phyloP scores from a whole-genome alignment of 2,329 filamentous ascomycete genomes.

The Fusarium algeriense region DNA sequence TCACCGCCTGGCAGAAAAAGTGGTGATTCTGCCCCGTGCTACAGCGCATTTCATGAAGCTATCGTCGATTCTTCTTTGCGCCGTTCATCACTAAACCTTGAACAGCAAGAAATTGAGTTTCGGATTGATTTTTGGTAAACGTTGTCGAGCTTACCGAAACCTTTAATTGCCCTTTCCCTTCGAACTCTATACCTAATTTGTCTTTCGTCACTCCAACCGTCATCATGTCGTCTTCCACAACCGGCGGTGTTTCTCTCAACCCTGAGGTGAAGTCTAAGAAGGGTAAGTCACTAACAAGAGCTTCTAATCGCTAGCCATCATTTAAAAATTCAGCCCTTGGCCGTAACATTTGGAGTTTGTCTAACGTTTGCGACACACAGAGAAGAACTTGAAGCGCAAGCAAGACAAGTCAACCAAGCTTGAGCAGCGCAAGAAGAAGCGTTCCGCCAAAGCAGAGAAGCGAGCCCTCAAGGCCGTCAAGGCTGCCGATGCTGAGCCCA shows the following conservation, averaged over 20 bases:
- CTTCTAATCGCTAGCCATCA: background rate
- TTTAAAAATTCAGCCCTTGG: background rate
- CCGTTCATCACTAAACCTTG: constrained; percentile 12
- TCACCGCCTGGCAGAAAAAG: constrained; percentile 53
- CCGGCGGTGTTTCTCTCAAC: constrained; percentile 27
- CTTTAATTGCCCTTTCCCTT: no score
- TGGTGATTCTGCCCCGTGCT: constrained; percentile 18
- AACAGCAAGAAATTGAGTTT: constrained; percentile 6
- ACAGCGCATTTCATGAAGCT: constrained; percentile 24
- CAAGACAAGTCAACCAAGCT: constrained; percentile 27
- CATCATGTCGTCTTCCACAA: constrained; percentile 35
- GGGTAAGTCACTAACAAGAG: constrained; percentile 18
- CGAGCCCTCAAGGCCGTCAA: constrained; percentile 52
- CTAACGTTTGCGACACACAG: constrained; percentile 25
- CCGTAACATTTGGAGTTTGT: background rate
- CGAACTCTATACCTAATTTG: background rate
- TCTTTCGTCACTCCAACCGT: constrained; percentile 4
- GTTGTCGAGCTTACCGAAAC: accelerated
- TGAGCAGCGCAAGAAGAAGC: constrained; percentile 54
- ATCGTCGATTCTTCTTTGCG: constrained; percentile 33
- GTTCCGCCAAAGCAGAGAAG: constrained; percentile 53
- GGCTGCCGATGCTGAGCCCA: constrained; percentile 45
- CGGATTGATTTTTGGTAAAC: background rate
- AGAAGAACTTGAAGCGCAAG: constrained; percentile 29
- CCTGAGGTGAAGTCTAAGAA: constrained; percentile 35